Evolutionary conservation across 345 rosid species (phyloP).

Genomic region (Geranium rotundifolium): DNA sequence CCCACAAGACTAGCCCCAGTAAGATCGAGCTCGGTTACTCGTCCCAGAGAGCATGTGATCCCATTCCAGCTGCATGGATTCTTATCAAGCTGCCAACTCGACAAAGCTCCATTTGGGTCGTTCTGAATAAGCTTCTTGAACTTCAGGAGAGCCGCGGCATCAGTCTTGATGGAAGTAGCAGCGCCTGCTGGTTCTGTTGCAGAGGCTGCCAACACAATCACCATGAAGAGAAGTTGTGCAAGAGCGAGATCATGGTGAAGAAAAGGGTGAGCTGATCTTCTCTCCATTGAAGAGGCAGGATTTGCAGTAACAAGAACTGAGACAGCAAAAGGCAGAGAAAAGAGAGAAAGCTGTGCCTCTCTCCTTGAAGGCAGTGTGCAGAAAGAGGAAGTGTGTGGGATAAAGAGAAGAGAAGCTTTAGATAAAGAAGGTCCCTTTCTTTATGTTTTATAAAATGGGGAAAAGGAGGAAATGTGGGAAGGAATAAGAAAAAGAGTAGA

Average conservation of each 20-base stretch:
- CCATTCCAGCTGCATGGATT: constrained; percentile 70
- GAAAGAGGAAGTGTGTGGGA: too few relatives aligned
- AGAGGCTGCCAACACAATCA: too few relatives aligned
- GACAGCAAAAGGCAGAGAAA: constrained; percentile 11
- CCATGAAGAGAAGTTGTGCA: constrained; percentile 16
- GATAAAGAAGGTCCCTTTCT: background rate
- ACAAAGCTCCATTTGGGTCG: constrained; percentile 54
- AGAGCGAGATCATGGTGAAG: constrained; percentile 17
- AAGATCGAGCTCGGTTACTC: constrained; percentile 68
- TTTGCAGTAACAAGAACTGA: constrained; percentile 8
- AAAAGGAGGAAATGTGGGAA: constrained; percentile 30
- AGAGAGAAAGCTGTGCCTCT: constrained; percentile 7
- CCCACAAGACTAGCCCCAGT: constrained; percentile 42
- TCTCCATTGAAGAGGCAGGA: constrained; percentile 39
- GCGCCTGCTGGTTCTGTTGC: constrained; percentile 18
- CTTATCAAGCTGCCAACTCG: constrained; percentile 42
- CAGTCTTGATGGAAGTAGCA: constrained; percentile 49
- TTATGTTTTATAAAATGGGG: constrained; percentile 3
- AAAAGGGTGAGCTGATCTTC: constrained; percentile 25
- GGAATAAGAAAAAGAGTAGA: constrained; percentile 25
- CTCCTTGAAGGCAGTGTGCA: too few relatives aligned
- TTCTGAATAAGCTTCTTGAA: constrained; percentile 62
- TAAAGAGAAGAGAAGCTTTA: background rate
- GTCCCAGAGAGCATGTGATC: constrained; percentile 51
- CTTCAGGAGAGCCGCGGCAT: constrained; percentile 47